Evolutionary conservation across 495 filamentous ascomycete genomes (phyloP).

Genomic region (Xylaria telfairii): DNA sequence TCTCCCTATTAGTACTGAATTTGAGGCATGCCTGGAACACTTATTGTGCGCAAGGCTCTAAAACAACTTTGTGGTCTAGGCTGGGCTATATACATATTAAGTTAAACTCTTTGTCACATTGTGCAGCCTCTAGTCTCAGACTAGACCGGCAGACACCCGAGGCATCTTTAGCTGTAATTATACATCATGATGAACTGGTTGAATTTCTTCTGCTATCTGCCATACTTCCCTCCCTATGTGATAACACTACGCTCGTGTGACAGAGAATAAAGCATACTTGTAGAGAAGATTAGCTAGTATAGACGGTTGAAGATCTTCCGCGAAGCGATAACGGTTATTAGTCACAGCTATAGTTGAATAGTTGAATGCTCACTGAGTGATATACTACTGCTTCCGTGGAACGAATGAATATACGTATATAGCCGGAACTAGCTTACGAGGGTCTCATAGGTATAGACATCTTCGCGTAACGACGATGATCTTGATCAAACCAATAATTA

Average conservation of each 20-base stretch:
- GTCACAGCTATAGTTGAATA: not conserved
- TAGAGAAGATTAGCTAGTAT: too few relatives aligned
- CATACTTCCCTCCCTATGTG: not conserved
- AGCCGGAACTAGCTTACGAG: not conserved
- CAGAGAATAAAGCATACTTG: not conserved
- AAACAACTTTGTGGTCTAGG: not conserved
- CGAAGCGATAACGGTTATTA: not conserved
- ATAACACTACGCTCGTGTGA: not conserved
- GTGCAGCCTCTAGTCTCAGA: not conserved
- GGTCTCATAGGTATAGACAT: not conserved
- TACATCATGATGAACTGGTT: not conserved
- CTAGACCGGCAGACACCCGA: not conserved
- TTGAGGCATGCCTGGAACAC: too few relatives aligned
- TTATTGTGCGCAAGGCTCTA: too few relatives aligned
- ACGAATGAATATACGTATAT: not conserved
- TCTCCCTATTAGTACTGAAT: too few relatives aligned
- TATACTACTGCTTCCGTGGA: not conserved
- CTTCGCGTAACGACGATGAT: not conserved
- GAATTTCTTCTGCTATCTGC: not conserved
- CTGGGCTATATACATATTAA: not conserved
- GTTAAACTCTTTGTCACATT: not conserved
- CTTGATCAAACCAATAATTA: not conserved
- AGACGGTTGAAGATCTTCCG: too few relatives aligned
- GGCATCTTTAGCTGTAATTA: not conserved
- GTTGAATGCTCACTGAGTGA: not conserved